A percentile compares a stretch with the other conserved stretches of the same genome.
Conservation (phyloP, 2,329 filamentous ascomycete genomes). For the Penicillium sp. region DNA sequence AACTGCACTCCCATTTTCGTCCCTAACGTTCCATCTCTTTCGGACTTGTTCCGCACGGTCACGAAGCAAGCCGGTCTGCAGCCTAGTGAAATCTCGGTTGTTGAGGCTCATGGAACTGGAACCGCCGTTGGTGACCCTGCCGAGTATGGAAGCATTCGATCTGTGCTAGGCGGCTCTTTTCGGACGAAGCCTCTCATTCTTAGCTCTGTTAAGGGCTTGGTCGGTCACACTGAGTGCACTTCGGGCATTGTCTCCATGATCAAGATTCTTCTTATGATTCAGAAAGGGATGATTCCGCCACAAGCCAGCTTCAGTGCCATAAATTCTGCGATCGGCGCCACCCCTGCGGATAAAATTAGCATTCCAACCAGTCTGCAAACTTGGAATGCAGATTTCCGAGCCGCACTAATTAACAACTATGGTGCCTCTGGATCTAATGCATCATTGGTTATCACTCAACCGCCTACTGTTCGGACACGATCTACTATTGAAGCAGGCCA, state of each 20-base stretch:
- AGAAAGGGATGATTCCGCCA: constrained; percentile 22
- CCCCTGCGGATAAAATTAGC: constrained; percentile 16
- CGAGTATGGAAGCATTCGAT: not conserved
- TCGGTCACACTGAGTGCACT: constrained; percentile 36
- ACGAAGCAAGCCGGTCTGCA: not conserved
- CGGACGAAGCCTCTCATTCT: constrained; percentile 11
- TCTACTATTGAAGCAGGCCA: not conserved
- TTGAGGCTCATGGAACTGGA: not conserved
- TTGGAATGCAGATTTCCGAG: constrained; percentile 17
- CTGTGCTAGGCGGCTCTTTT: not conserved
- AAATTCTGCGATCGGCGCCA: constrained; percentile 18
- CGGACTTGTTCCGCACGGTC: not conserved
- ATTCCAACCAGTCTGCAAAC: constrained; percentile 8
- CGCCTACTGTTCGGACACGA: constrained; percentile 5
- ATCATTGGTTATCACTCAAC: constrained; percentile 27
- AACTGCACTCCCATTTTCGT: not conserved
- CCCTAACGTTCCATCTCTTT: not conserved
- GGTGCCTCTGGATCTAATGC: constrained; percentile 31
- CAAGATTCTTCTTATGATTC: constrained; percentile 31
- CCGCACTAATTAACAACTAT: constrained; percentile 32
- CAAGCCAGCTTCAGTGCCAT: constrained; percentile 30
- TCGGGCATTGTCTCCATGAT: constrained; percentile 31
- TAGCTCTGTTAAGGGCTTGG: constrained; percentile 32
- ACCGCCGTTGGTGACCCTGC: not conserved
- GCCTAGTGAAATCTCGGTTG: not conserved